These are phyloP conservation scores for Starmerella vaccinii DNA, from an alignment of 805 yeast species.

Conservation along the genomic window DNA sequence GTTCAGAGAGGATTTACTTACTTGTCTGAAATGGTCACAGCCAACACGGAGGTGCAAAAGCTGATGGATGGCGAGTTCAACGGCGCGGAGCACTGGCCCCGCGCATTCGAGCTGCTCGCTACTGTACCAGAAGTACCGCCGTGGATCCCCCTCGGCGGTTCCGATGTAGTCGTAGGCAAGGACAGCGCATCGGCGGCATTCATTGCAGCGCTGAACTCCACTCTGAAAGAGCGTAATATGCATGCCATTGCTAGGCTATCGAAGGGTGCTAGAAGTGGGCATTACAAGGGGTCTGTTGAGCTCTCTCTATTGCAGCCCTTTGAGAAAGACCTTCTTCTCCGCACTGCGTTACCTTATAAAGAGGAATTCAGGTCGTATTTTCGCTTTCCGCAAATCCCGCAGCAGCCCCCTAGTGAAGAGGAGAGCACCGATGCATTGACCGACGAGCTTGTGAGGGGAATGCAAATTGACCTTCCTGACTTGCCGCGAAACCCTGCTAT, in stretches of 20 bases:
- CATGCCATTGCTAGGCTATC: conserved; percentile 23
- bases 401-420: conserved; percentile 8
- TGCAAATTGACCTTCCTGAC: conserved; percentile 3
- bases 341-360: conserved; percentile 20
- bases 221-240: conserved; percentile 9
- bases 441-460: conserved; percentile 16
- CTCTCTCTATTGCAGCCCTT: conserved; percentile 19
- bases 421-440: conserved; percentile 12
- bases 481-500: conserved; percentile 9
- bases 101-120: conserved; percentile 21
- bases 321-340: conserved; percentile 8
- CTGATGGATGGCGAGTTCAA: conserved; percentile 20
- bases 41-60: conserved; percentile 10
- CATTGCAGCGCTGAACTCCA: conserved; percentile 14
- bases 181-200: conserved; percentile 2
- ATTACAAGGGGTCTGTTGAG: conserved; percentile 15
- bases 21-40: conserved; percentile 14
- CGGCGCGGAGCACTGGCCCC: conserved; percentile 16
- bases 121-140: conserved; percentile 19
- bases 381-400: conserved; percentile 10
- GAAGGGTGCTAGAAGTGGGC: conserved; percentile 6
- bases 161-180: conserved; percentile 12
- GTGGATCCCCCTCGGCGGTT: conserved; percentile 15
- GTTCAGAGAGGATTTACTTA: conserved; percentile 16
- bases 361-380: conserved; percentile 19